Evolutionary conservation across 2,329 filamentous ascomycete species (phyloP).

Genomic region (Raffaelea albimanens): DNA sequence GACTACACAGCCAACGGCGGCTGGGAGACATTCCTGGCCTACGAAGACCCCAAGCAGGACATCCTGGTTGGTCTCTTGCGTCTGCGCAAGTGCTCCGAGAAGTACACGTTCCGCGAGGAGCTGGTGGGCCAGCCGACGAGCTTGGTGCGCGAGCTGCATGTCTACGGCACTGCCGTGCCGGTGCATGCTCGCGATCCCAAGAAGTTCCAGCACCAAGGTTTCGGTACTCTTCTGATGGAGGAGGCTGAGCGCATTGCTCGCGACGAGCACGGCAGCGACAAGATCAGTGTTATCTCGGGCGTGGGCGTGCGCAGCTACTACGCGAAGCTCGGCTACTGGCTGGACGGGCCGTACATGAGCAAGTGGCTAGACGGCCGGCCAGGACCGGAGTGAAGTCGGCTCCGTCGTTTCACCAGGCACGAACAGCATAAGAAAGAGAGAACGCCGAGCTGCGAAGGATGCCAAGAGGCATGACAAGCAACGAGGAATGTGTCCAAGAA

Average conservation of each 20-base stretch:
- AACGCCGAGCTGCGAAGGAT: too few relatives aligned
- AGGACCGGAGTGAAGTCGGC: conserved; percentile 10
- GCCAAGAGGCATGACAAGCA: too few relatives aligned
- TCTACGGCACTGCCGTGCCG: conserved; percentile 95
- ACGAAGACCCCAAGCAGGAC: conserved; percentile 97
- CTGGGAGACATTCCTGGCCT: conserved; percentile 97
- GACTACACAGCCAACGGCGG: conserved; percentile 94
- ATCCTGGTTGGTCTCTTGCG: conserved; percentile 88
- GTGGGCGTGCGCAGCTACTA: conserved; percentile 96
- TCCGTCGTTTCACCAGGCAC: neutral
- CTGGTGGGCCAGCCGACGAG: conserved; percentile 79
- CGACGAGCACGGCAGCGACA: conserved; percentile 86
- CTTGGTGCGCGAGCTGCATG: conserved; percentile 87
- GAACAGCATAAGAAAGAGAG: neutral
- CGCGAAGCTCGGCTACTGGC: conserved; percentile 79
- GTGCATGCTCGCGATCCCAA: conserved; percentile 89
- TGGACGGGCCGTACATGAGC: conserved; percentile 83
- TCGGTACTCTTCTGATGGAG: conserved; percentile 93
- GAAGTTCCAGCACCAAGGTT: conserved; percentile 98
- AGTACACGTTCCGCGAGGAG: conserved; percentile 87
- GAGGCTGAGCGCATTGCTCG: conserved; percentile 92
- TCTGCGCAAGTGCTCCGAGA: conserved; percentile 79
- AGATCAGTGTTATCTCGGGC: conserved; percentile 96
- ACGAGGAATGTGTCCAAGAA: too few relatives aligned
- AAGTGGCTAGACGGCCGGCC: conserved; percentile 49